Conservation (phyloP, 1,284 basidiomycete species). For the Exobasidium rhododendri region DNA sequence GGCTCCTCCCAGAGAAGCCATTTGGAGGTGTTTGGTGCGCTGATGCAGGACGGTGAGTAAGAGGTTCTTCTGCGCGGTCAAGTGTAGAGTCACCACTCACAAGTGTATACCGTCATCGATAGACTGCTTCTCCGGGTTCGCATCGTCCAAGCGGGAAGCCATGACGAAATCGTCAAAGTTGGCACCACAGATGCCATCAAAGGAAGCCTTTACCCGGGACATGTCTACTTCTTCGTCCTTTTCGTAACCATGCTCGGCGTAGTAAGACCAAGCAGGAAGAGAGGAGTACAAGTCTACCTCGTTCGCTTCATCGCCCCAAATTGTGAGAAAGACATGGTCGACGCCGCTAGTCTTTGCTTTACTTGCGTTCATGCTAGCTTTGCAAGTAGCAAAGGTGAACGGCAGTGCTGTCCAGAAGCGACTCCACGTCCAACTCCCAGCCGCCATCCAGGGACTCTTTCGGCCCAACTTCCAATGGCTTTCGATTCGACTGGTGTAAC, state of each 20-base stretch:
- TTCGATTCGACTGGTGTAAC: slow-evolving; percentile 51
- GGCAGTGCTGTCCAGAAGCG: slow-evolving; percentile 57
- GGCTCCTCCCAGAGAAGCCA: slow-evolving; percentile 55
- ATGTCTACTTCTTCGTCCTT: slow-evolving; percentile 40
- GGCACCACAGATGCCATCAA: slow-evolving; percentile 50
- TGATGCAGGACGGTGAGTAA: background rate
- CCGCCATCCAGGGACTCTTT: slow-evolving; percentile 54
- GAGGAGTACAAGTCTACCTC: slow-evolving; percentile 46
- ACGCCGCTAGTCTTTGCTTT: slow-evolving; percentile 45
- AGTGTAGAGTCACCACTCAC: background rate
- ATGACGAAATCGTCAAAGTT: slow-evolving; percentile 55
- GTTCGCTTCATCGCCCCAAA: slow-evolving; percentile 57
- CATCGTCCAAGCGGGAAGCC: slow-evolving; percentile 52
- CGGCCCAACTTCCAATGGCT: slow-evolving; percentile 50
- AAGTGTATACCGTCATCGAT: slow-evolving; percentile 46
- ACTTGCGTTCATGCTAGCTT: slow-evolving; percentile 52
- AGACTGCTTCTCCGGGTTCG: slow-evolving; percentile 19
- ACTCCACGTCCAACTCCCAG: slow-evolving; percentile 56
- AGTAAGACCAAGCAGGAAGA: slow-evolving; percentile 46
- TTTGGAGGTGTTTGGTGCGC: slow-evolving; percentile 54
- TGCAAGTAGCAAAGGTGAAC: slow-evolving; percentile 55
- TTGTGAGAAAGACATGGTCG: slow-evolving; percentile 54
- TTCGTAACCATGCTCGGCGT: slow-evolving; percentile 53
- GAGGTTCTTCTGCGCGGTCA: background rate
- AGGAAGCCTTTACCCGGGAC: slow-evolving; percentile 28